Evolutionary conservation across 73 alveolate species (phyloP).

Genomic region (Paramecium primaurelia): DNA sequence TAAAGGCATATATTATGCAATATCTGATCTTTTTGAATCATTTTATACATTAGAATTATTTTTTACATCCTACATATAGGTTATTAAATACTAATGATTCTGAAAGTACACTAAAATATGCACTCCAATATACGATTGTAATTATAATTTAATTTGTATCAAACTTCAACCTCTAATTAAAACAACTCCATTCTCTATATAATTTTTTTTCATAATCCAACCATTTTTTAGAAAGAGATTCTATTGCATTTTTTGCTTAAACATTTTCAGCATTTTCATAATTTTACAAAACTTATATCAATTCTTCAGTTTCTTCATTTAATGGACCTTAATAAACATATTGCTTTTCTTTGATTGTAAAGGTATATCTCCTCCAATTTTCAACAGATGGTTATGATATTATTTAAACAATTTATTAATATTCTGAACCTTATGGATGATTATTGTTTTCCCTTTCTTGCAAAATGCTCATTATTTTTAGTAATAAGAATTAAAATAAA

Average conservation of each 20-base stretch:
- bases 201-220: not conserved
- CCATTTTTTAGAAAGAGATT: not conserved
- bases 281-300: not conserved
- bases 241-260: not conserved
- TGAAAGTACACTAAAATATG: not conserved
- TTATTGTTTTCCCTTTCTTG: not conserved
- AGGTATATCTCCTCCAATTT: not conserved
- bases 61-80: not conserved
- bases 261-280: not conserved
- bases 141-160: not conserved
- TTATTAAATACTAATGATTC: not conserved
- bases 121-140: conserved; percentile 27
- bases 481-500: not conserved
- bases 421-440: not conserved
- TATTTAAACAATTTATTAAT: not conserved
- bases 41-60: not conserved
- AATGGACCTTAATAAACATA: not conserved
- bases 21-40: not conserved
- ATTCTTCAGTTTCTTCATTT: not conserved
- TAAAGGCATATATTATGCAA: not conserved
- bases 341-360: not conserved
- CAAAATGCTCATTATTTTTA: not conserved
- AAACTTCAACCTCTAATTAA: not conserved
- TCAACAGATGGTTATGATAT: not conserved
- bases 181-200: not conserved